Evolutionary conservation across 2,329 filamentous ascomycete species (phyloP).

Genomic region (Hysterium pulicare): DNA sequence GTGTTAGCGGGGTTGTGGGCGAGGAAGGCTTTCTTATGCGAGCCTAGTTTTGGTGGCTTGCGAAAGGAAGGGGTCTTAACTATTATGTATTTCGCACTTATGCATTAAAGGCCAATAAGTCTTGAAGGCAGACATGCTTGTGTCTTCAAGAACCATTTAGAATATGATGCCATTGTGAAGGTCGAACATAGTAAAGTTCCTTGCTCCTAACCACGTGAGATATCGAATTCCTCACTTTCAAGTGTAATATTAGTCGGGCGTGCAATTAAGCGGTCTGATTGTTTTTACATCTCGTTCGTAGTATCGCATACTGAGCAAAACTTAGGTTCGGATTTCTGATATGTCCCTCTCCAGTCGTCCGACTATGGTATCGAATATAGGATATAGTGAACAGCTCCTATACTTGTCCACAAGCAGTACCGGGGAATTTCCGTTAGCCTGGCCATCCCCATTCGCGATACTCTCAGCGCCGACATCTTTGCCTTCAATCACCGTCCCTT

Average conservation of each 20-base stretch:
- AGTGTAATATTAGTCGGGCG: neutral
- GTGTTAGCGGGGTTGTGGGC: neutral
- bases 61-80: neutral
- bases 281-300: conserved; percentile 47
- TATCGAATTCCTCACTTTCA: neutral
- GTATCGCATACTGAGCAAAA: too few species aligned
- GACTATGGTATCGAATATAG: conserved; percentile 67
- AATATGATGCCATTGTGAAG: neutral
- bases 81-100: neutral
- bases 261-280: conserved; percentile 20
- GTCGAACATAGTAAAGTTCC: neutral
- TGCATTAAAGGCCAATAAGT: neutral
- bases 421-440: conserved; percentile 18
- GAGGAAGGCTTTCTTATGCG: neutral
- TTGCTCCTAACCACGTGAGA: neutral
- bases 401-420: conserved; percentile 67
- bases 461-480: conserved; percentile 26
- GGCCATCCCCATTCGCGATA: conserved; percentile 17
- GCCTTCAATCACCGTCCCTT: conserved; percentile 54
- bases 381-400: conserved; percentile 64
- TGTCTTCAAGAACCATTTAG: neutral
- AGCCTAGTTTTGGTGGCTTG: neutral
- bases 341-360: too few species aligned
- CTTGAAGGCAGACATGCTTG: neutral
- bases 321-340: too few species aligned